phyloP scores from a whole-genome alignment of 768 basidiomycete genomes.

The Termitomyces titanicus region DNA sequence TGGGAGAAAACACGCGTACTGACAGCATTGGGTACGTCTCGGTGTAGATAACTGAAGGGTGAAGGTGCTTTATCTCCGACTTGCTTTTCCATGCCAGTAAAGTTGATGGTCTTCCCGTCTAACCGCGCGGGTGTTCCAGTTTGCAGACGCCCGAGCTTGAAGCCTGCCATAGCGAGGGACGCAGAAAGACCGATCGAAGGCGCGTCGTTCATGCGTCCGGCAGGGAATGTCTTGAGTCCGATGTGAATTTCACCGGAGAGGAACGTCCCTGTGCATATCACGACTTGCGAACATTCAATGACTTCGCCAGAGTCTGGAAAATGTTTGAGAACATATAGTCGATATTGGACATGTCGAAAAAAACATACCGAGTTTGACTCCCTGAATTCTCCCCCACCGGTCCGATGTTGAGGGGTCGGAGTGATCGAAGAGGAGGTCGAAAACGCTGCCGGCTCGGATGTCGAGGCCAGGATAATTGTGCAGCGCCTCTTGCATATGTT shows the following conservation, averaged over 20 bases:
- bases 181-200: constrained; percentile 73
- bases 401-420: constrained; percentile 26
- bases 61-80: constrained; percentile 59
- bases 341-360: background rate
- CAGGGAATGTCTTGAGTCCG: constrained; percentile 72
- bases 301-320: constrained; percentile 66
- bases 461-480: constrained; percentile 66
- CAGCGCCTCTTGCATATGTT: constrained; percentile 71
- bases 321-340: background rate
- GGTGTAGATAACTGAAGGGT: constrained; percentile 77
- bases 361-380: constrained; percentile 62
- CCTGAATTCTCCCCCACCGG: constrained; percentile 52
- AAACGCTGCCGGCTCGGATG: constrained; percentile 70
- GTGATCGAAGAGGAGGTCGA: constrained; percentile 69
- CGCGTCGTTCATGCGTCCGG: constrained; percentile 70
- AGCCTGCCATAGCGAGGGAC: constrained; percentile 71
- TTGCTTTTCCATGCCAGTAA: constrained; percentile 56
- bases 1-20: constrained; percentile 10
- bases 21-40: constrained; percentile 68
- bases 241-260: constrained; percentile 90
- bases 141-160: constrained; percentile 80
- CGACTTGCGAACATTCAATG: constrained; percentile 75
- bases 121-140: constrained; percentile 85
- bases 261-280: constrained; percentile 91
- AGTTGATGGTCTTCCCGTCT: constrained; percentile 67